Conservation (phyloP, 2,329 filamentous ascomycete genomes). For the Chaetomium globosum region DNA sequence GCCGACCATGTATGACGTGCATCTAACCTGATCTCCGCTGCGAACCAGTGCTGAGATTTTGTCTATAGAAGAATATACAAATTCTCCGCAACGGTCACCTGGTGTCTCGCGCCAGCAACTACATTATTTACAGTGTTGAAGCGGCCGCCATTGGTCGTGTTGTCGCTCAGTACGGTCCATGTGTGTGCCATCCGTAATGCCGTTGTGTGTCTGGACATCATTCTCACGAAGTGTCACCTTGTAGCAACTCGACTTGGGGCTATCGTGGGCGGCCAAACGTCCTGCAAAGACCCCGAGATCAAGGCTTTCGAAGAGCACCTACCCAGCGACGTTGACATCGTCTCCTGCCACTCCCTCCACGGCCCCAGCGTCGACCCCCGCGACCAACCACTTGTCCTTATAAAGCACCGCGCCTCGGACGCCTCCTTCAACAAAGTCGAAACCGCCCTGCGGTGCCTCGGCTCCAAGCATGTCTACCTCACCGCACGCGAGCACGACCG, state of each 20-base stretch:
- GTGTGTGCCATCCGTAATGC: constrained; percentile 58
- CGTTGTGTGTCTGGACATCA: neutral
- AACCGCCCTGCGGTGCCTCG: constrained; percentile 76
- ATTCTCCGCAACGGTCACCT: constrained; percentile 93
- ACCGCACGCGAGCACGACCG: constrained; percentile 87
- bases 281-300: constrained; percentile 96
- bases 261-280: constrained; percentile 96
- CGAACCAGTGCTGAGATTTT: constrained; percentile 51
- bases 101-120: constrained; percentile 95
- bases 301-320: constrained; percentile 88
- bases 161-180: constrained; percentile 86
- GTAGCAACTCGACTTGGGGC: constrained; percentile 90
- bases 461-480: constrained; percentile 84
- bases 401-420: constrained; percentile 85
- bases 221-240: constrained; percentile 30
- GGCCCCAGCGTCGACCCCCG: constrained; percentile 85
- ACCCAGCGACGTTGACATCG: constrained; percentile 84
- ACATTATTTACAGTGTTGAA: constrained; percentile 98
- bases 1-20: constrained; percentile 71
- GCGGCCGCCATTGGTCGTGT: constrained; percentile 86
- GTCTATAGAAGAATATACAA: constrained; percentile 75
- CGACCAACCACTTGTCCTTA: constrained; percentile 87
- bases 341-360: constrained; percentile 95
- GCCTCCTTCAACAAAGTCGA: constrained; percentile 78
- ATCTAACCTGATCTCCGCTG: constrained; percentile 41